A percentile compares a stretch with the other conserved stretches of the same genome.
Conservation (phyloP, 768 basidiomycete species). For the Chiua virens region DNA sequence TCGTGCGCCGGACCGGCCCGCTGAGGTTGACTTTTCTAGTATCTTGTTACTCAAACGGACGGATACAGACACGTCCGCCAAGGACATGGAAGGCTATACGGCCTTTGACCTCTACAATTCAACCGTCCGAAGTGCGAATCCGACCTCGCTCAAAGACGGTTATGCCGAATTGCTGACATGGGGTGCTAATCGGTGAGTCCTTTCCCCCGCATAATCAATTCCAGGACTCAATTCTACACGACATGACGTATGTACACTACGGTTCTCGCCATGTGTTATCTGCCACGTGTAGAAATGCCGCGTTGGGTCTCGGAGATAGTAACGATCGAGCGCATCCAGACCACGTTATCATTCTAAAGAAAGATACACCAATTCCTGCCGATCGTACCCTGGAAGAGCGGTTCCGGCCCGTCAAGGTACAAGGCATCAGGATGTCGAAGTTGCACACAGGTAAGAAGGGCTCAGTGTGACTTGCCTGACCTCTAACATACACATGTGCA, state of each 20-base stretch:
- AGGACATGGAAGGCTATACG: slow-evolving; percentile 88
- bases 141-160: slow-evolving; percentile 36
- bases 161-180: slow-evolving; percentile 75
- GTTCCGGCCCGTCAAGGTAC: slow-evolving; percentile 64
- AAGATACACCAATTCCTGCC: slow-evolving; percentile 10
- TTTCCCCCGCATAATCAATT: not conserved
- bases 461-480: not conserved
- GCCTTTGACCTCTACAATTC: slow-evolving; percentile 93
- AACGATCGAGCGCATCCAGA: slow-evolving; percentile 82
- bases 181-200: slow-evolving; percentile 75
- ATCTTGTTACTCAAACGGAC: slow-evolving; percentile 70
- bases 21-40: slow-evolving; percentile 40
- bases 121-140: slow-evolving; percentile 75
- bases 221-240: not conserved
- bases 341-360: slow-evolving; percentile 51
- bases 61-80: slow-evolving; percentile 70
- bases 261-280: not conserved
- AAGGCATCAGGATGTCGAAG: slow-evolving; percentile 77
- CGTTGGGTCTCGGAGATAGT: slow-evolving; percentile 80
- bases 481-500: slow-evolving; percentile 5
- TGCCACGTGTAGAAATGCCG: slow-evolving; percentile 63
- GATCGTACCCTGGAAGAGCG: slow-evolving; percentile 38
- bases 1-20: not conserved
- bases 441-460: slow-evolving; percentile 72
- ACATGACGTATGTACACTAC: no score